Conservation (phyloP, 2,329 filamentous ascomycete species). For the Xenosphaeropsis pyriputrescens region DNA sequence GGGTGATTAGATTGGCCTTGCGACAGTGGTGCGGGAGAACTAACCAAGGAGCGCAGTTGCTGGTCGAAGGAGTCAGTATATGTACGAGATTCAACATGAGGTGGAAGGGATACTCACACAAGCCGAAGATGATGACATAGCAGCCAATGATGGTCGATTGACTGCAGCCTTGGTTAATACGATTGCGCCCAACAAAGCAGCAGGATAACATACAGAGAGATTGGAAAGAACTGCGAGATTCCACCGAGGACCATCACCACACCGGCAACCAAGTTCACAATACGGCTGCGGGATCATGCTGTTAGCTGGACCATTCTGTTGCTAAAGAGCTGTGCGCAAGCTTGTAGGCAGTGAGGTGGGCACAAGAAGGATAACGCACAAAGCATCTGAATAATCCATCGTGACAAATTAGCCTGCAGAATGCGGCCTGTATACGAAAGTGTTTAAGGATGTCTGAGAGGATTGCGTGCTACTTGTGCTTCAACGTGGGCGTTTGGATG, state of each 20-base stretch:
- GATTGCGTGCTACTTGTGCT: too few species aligned
- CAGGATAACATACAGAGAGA: conserved; percentile 3
- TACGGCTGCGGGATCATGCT: conserved; percentile 45
- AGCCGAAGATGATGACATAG: conserved; percentile 86
- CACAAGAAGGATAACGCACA: conserved; percentile 36
- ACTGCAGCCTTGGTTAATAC: conserved; percentile 22
- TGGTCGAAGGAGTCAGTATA: conserved; percentile 15
- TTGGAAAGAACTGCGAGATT: conserved; percentile 51
- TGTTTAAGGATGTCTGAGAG: too few species aligned
- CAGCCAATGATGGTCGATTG: conserved; percentile 63
- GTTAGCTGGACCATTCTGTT: too few species aligned
- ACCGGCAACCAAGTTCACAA: conserved; percentile 84
- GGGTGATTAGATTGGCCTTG: neutral
- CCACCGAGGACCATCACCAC: conserved; percentile 81
- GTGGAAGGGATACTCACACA: conserved; percentile 37
- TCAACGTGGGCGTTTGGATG: neutral
- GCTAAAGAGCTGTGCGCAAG: too few species aligned
- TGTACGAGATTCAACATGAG: neutral
- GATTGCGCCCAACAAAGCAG: neutral
- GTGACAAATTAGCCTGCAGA: conserved; percentile 12
- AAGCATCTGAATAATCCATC: conserved; percentile 89
- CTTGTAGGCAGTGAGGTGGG: conserved; percentile 4
- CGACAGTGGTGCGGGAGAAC: neutral
- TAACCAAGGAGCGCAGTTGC: conserved; percentile 52
- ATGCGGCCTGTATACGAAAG: too few species aligned